Percentiles rank a stretch among this genome's conserved stretches.
Conservation (phyloP, 805 yeast species). For the Ogataea populi-albae region DNA sequence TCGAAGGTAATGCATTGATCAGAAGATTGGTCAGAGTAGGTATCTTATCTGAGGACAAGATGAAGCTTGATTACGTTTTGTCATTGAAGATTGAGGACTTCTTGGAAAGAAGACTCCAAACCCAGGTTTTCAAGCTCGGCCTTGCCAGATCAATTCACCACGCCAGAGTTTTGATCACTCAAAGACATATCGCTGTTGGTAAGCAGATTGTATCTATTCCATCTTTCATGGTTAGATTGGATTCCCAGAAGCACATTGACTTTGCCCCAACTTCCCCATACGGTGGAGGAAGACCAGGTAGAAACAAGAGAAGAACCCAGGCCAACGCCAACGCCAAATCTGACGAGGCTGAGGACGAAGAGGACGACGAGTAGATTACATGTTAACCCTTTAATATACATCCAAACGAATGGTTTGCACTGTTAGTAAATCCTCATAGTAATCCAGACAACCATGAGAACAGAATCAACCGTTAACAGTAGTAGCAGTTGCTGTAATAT, state of each 20-base stretch:
- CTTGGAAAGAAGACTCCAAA: constrained; percentile 99
- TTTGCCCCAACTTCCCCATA: constrained; percentile 98
- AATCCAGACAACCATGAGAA: no score
- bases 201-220: constrained; percentile 98
- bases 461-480: no score
- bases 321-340: constrained; percentile 62
- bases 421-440: no score
- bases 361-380: constrained; percentile 43
- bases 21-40: constrained; percentile 99
- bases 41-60: constrained; percentile 98
- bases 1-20: constrained; percentile 99
- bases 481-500: no score
- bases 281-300: constrained; percentile 99
- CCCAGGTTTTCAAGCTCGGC: constrained; percentile 99
- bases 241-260: constrained; percentile 99
- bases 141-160: constrained; percentile 99
- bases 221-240: constrained; percentile 99
- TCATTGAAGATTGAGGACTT: constrained; percentile 98
- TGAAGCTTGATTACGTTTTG: constrained; percentile 99
- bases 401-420: neutral
- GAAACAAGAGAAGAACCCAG: constrained; percentile 95
- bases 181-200: constrained; percentile 99
- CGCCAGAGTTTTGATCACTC: constrained; percentile 98
- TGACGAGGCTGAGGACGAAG: constrained; percentile 60
- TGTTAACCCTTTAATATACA: constrained; percentile 5